A percentile compares a stretch with the other conserved stretches of the same genome.
These are phyloP conservation scores for Aspergillus nidulans DNA, from an alignment of 495 filamentous ascomycete genomes.

Conservation along the genomic window DNA sequence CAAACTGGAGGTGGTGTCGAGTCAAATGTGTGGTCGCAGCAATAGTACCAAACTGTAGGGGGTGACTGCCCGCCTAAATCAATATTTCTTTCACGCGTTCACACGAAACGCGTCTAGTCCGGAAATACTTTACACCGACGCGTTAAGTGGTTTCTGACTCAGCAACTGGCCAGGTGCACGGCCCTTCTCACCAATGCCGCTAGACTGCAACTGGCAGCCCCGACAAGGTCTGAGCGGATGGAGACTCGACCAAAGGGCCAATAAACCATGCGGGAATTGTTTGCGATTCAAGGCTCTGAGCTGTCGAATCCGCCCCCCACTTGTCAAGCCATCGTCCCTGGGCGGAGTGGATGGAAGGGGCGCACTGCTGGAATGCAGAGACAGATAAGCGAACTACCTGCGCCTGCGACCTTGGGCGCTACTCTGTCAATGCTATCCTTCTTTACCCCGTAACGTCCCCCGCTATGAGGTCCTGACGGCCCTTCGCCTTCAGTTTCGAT, in stretches of 20 bases:
- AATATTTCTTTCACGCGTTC: slow-evolving; percentile 21
- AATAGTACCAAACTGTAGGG: not conserved
- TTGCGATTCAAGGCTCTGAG: slow-evolving; percentile 3
- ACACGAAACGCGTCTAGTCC: slow-evolving; percentile 36
- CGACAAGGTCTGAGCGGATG: slow-evolving; percentile 13
- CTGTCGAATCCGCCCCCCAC: slow-evolving; percentile 4
- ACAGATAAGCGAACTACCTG: slow-evolving; percentile 7
- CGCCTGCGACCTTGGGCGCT: not conserved
- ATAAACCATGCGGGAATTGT: slow-evolving; percentile 1
- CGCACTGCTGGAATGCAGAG: not conserved
- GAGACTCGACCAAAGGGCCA: not conserved
- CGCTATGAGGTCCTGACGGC: slow-evolving; percentile 24
- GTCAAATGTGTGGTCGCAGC: not conserved
- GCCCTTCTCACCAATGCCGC: not conserved
- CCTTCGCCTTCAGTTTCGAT: not conserved
- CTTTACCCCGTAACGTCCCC: slow-evolving; percentile 13
- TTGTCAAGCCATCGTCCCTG: slow-evolving; percentile 7
- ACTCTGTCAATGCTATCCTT: not conserved
- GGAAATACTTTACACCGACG: slow-evolving; percentile 22
- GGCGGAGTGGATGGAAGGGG: not conserved
- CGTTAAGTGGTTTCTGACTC: slow-evolving; percentile 39
- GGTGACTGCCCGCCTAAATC: not conserved
- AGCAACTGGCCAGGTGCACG: slow-evolving; percentile 1
- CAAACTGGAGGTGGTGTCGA: not conserved
- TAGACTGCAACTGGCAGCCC: slow-evolving; percentile 7